Conservation (phyloP, 2,329 filamentous ascomycete genomes). For the Ophiostoma populinum region DNA sequence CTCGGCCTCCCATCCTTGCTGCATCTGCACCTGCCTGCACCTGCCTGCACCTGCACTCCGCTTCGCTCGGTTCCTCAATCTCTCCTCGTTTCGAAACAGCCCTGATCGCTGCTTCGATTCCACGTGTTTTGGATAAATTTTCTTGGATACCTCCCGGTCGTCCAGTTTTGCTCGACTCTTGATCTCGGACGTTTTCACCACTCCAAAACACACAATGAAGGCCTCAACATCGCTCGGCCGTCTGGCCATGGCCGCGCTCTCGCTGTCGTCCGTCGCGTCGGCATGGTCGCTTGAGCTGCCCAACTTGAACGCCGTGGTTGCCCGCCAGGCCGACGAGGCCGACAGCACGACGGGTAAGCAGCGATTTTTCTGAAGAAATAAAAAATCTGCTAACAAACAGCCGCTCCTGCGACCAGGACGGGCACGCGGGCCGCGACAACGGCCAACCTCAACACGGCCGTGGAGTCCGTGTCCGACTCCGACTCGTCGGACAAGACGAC, state of each 20-base stretch:
- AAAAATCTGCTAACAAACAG: conserved; percentile 4
- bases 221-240: conserved; percentile 27
- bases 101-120: too few relatives aligned
- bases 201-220: conserved; percentile 10
- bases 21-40: too few relatives aligned
- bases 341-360: not conserved
- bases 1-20: too few relatives aligned
- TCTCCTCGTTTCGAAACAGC: too few relatives aligned
- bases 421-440: conserved; percentile 15
- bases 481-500: conserved; percentile 6
- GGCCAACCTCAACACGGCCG: conserved; percentile 25
- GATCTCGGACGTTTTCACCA: too few relatives aligned
- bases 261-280: conserved; percentile 32
- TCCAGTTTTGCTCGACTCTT: too few relatives aligned
- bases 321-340: conserved; percentile 21
- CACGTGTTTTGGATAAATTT: too few relatives aligned
- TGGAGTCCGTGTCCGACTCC: conserved; percentile 14
- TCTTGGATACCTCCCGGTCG: too few relatives aligned
- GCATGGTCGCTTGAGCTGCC: conserved; percentile 35
- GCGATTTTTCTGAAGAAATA: not conserved
- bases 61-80: too few relatives aligned
- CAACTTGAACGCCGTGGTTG: conserved; percentile 33
- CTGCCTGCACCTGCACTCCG: too few relatives aligned
- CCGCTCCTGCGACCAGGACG: not conserved
- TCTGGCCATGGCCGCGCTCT: conserved; percentile 32